Evolutionary conservation across 2,329 filamentous ascomycete genomes (phyloP).

Genomic region (Colletotrichum somersetense): DNA sequence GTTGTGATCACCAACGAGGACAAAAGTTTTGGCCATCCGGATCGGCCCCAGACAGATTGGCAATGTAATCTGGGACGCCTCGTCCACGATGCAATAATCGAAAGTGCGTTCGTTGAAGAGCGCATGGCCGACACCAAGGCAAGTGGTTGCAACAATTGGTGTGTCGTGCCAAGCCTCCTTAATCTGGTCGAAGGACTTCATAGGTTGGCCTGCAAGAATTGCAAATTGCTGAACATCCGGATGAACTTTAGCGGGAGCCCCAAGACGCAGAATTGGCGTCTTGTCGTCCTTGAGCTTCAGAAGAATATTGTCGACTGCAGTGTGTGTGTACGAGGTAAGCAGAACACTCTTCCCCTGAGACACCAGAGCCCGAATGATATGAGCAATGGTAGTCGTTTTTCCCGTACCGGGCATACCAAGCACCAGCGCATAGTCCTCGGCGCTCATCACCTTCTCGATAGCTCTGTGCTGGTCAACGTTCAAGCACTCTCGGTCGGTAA

Average conservation of each 20-base stretch:
- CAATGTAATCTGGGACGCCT: constrained; percentile 96
- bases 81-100: constrained; percentile 98
- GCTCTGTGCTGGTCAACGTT: constrained; percentile 90
- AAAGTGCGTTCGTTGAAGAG: constrained; percentile 91
- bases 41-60: constrained; percentile 96
- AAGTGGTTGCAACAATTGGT: constrained; percentile 93
- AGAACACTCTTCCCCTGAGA: constrained; percentile 92
- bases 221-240: constrained; percentile 89
- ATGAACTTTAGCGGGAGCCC: constrained; percentile 87
- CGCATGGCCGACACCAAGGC: constrained; percentile 89
- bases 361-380: constrained; percentile 92
- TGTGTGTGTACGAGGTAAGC: constrained; percentile 95
- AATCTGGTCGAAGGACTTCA: constrained; percentile 84
- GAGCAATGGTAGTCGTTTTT: constrained; percentile 97
- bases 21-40: constrained; percentile 90
- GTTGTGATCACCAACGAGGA: constrained; percentile 96
- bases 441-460: constrained; percentile 95
- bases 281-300: constrained; percentile 87
- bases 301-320: constrained; percentile 97
- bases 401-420: constrained; percentile 98
- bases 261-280: constrained; percentile 86
- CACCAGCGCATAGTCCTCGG: constrained; percentile 95
- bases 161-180: constrained; percentile 86
- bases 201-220: constrained; percentile 79
- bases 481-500: constrained; percentile 74